Base-by-base conservation (phyloP, 306 rosid genomes). In the Potentilla sterilis region DNA sequence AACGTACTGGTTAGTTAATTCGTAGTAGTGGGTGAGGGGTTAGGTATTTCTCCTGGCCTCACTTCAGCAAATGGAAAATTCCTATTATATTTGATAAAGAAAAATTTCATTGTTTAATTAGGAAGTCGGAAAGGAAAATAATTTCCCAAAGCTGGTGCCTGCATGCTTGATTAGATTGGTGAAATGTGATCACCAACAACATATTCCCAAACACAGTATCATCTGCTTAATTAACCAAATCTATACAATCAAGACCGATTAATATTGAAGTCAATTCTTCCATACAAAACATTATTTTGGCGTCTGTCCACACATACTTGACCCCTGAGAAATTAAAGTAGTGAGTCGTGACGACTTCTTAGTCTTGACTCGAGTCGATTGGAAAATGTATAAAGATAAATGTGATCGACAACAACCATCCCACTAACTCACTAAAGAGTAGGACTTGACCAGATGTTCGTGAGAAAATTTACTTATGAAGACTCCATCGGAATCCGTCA, bases 121-220 rank as follows among this genome's bases (percentile, higher is more conserved):
- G 28, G 38, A 10, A 59, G 22, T 37, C 55, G 14, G 8, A 16
- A 58, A 58, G 35, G 24, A 22, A 11, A 9, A n/a, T 4, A n/a
- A 15, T 15, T 4, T 49, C 21, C 21, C 8, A 0, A 49, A 49
- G 16, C 55, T 16, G 21, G 55, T 16, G 55, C 15, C 2, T 42
- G 1, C 18, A 10, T 48, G 58, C 58, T 57, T 51, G 15, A 22
- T 59, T 59, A 4, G 40, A 59, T 28, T 12, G 19, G 66, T 61
- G 40, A 28, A 61, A 61, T 28, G 40, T 28, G 66, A 13, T 32
- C 66, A 61, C 66, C 66, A 61, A 61, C 66, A 61, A 61, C 66
- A 32, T 61, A 59, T 61, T 28, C 35, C 41, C 41, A 6, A 24
- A 16, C 38, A 59, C 65, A 24, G 63, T 21, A 19, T 57, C 63